Base-by-base conservation (phyloP, 805 yeast species). In the Candida golubevii region DNA sequence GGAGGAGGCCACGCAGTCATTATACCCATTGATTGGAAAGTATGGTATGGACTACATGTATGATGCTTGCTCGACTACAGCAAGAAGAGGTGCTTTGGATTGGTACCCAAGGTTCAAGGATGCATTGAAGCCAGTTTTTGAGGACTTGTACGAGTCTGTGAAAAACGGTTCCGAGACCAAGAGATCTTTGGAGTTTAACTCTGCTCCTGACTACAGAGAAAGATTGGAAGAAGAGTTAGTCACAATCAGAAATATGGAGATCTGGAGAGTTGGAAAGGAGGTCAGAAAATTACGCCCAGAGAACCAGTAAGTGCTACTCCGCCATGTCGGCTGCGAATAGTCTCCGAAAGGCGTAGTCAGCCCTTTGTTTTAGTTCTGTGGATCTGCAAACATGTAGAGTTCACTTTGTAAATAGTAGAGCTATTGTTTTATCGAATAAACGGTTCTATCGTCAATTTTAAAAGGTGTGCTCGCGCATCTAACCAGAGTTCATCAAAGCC, bases 31-130 rank as follows among this genome's bases (percentile, higher is more conserved):
- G 80, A 74, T 93, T 62, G 99, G 99, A 77, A 89, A 88, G 77
- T 87, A 93, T 82, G 99, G 99, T 79, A 93, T 93, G 99, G 99
- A 93, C 78, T 93, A 93, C 91, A 93, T 93, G 99, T 93, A 93
- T 83, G 98, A 93, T 70, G 99, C 99, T 64, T 93, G 99, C 78
- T 93, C 99, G 59, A 93, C 99, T 67, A 93, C 99, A 59, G 99
- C 99, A 65, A 89, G 98, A 83, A 88, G 99, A 80, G 99, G 99
- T 82, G 99, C 99, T 69, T 82, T 93, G 64, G 99, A 93, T 80
- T 93, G 99, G 99, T 91, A 93, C 81, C 98, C 98, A 74, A 78
- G 85, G 74, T 93, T 93, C 89, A 90, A 90, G 83, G 91, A 88
- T 61, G 97, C 97, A 67, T 82, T 93, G 76, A 93, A 93, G 81